Evolutionary conservation across 768 basidiomycete species (phyloP).

Genomic region (Leccinellum albellum): DNA sequence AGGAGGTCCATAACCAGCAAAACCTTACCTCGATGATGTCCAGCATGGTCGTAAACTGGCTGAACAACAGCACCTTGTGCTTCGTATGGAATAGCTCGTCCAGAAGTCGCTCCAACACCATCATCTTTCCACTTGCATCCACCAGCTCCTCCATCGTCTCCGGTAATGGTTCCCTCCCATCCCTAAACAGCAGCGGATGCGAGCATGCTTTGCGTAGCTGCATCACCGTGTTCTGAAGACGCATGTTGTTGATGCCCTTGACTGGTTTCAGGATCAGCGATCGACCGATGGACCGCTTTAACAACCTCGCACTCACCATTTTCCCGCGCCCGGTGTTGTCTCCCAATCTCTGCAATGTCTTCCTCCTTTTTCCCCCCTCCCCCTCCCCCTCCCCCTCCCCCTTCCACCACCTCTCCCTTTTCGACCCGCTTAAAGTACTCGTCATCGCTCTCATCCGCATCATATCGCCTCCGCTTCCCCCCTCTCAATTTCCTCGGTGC

Average conservation of each 20-base stretch:
- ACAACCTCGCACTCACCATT: conserved; percentile 47
- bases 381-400: conserved; percentile 41
- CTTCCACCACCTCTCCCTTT: conserved; percentile 42
- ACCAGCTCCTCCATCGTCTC: conserved; percentile 77
- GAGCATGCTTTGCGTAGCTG: conserved; percentile 95
- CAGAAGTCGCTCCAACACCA: conserved; percentile 86
- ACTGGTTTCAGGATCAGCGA: conserved; percentile 40
- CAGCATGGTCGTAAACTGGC: conserved; percentile 95
- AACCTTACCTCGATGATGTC: conserved; percentile 82
- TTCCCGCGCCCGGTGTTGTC: conserved; percentile 53
- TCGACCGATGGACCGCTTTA: background rate
- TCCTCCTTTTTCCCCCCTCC: conserved; percentile 35
- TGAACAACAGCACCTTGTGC: conserved; percentile 85
- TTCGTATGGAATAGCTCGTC: conserved; percentile 72
- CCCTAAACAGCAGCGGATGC: conserved; percentile 85
- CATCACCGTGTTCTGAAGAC: conserved; percentile 93
- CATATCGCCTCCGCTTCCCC: conserved; percentile 44
- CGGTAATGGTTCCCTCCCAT: conserved; percentile 26
- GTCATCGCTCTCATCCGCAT: conserved; percentile 54
- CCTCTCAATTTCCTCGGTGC: conserved; percentile 34
- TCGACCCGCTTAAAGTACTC: conserved; percentile 66
- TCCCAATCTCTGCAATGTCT: conserved; percentile 51
- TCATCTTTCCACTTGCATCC: conserved; percentile 93
- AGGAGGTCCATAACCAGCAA: background rate
- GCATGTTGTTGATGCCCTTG: conserved; percentile 87